Evolutionary conservation across 2,329 filamentous ascomycete genomes (phyloP).

Genomic region (Claviceps pusilla): DNA sequence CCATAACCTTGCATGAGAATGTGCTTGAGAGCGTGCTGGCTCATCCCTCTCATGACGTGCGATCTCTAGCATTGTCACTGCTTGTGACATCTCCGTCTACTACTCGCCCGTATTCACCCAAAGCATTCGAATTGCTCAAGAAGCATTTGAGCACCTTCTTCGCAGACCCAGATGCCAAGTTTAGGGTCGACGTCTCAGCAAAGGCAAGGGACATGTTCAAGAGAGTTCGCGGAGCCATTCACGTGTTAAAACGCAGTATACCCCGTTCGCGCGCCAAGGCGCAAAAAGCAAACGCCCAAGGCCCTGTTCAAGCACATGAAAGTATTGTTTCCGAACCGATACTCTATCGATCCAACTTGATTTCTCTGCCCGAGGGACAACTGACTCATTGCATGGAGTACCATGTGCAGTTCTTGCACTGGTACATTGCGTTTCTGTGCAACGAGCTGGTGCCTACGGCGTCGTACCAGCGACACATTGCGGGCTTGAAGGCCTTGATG

Average conservation of each 20-base stretch:
- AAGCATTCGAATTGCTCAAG: constrained; percentile 47
- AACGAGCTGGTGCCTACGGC: constrained; percentile 63
- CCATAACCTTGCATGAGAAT: constrained; percentile 24
- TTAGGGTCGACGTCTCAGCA: constrained; percentile 65
- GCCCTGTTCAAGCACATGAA: neutral
- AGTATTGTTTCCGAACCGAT: constrained; percentile 14
- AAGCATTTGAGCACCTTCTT: constrained; percentile 57
- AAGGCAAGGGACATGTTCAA: constrained; percentile 63
- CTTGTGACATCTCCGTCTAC: constrained; percentile 62
- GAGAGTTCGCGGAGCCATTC: constrained; percentile 53
- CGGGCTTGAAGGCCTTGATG: constrained; percentile 55
- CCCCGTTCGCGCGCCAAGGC: constrained; percentile 20
- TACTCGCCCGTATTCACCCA: constrained; percentile 53
- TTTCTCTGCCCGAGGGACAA: constrained; percentile 23
- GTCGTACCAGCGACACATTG: constrained; percentile 82
- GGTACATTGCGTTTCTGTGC: constrained; percentile 60
- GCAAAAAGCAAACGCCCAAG: constrained; percentile 16
- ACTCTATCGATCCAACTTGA: constrained; percentile 24
- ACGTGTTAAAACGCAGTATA: constrained; percentile 34
- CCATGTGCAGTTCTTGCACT: constrained; percentile 52
- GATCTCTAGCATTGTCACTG: constrained; percentile 68
- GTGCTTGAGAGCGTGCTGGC: constrained; percentile 38
- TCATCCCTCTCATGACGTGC: constrained; percentile 47
- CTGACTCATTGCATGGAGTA: constrained; percentile 26
- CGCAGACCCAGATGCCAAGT: constrained; percentile 72